Evolutionary conservation across 2,329 filamentous ascomycete genomes (phyloP).

Genomic region (Fusarium staphyleae): DNA sequence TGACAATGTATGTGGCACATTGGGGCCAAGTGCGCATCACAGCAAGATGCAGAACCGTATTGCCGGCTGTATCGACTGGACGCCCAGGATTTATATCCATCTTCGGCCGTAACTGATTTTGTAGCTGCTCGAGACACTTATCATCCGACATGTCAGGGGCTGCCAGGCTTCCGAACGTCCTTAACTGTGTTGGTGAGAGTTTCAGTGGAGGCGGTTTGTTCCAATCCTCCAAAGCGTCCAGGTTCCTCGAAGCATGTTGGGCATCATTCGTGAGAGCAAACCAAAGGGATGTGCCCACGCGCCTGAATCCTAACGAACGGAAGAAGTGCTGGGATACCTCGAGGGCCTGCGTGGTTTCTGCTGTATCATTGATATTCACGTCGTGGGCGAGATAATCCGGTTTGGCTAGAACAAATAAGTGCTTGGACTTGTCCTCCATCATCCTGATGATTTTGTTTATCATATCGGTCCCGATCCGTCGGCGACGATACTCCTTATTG

Average conservation of each 20-base stretch:
- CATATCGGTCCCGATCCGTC: not conserved
- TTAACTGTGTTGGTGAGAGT: not conserved
- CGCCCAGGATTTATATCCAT: not conserved
- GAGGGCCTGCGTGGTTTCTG: not conserved
- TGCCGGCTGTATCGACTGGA: not conserved
- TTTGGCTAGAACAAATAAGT: slow-evolving; percentile 1
- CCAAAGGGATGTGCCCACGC: slow-evolving; percentile 4
- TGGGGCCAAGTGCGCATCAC: not conserved
- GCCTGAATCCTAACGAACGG: slow-evolving; percentile 2
- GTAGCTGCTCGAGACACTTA: not conserved
- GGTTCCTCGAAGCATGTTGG: not conserved
- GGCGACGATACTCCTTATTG: not conserved
- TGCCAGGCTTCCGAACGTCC: not conserved
- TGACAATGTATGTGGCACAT: not conserved
- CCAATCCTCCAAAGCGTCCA: not conserved
- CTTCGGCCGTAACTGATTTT: not conserved
- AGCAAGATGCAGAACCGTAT: slow-evolving; percentile 8
- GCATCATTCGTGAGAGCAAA: not conserved
- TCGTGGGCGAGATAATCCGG: not conserved
- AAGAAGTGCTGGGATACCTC: not conserved
- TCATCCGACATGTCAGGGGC: not conserved
- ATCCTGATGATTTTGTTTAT: not conserved
- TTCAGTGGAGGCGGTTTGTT: not conserved
- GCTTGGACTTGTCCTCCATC: not conserved
- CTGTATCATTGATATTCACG: not conserved